Conservation (phyloP, 108 stramenopile genomes). For the Cyclotella kingstonii region DNA sequence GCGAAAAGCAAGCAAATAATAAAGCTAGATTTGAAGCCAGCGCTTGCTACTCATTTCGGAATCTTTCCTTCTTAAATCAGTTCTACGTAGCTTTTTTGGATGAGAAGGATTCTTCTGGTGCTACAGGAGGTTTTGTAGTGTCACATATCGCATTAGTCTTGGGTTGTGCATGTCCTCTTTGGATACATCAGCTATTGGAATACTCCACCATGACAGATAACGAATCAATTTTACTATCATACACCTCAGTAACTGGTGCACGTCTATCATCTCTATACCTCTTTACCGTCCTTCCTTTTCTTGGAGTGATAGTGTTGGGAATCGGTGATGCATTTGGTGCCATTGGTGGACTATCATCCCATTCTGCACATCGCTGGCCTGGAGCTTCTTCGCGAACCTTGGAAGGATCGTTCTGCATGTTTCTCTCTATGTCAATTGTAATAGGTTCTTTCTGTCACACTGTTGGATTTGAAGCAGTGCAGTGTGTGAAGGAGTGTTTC, state of each 20-base stretch:
- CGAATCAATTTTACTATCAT: not conserved
- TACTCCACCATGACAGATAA: not conserved
- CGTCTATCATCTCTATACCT: no score
- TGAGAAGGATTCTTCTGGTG: constrained; percentile 39
- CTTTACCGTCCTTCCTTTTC: constrained; percentile 36
- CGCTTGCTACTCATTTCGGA: not conserved
- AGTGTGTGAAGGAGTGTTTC: constrained; percentile 3
- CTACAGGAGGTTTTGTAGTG: constrained; percentile 51
- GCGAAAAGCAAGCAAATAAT: not conserved
- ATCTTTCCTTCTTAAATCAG: constrained; percentile 19
- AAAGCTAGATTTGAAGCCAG: not conserved
- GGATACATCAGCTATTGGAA: constrained; percentile 44
- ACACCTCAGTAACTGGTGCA: no score
- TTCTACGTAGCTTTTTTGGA: constrained; percentile 50
- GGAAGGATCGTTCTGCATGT: constrained; percentile 80
- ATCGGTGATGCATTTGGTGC: constrained; percentile 81
- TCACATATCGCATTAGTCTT: constrained; percentile 70
- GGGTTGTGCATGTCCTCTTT: constrained; percentile 80
- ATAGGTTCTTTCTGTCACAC: not conserved
- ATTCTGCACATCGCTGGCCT: constrained; percentile 38
- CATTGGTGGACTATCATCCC: constrained; percentile 47
- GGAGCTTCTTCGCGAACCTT: constrained; percentile 61
- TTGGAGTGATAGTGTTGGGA: constrained; percentile 70
- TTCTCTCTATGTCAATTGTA: constrained; percentile 50
- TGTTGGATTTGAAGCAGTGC: constrained; percentile 1